Conservation (phyloP, 2,329 filamentous ascomycete species). For the Cadophora luteo-olivacea region DNA sequence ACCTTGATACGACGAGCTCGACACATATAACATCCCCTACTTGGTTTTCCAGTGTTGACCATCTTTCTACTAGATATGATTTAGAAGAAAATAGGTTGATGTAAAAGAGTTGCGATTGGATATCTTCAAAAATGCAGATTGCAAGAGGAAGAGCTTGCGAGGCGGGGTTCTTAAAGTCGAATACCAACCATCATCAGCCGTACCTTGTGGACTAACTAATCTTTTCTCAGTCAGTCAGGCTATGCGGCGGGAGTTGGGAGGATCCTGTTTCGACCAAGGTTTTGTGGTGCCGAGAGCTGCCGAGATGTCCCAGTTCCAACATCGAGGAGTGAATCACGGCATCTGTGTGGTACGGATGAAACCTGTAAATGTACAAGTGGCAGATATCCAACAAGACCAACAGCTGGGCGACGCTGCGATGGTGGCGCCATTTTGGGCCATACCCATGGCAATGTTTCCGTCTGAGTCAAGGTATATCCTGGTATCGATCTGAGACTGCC, state of each 20-base stretch:
- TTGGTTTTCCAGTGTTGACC: constrained; percentile 69
- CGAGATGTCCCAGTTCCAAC: constrained; percentile 2
- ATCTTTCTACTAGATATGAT: constrained; percentile 47
- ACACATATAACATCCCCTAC: constrained; percentile 74
- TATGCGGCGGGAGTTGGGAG: not conserved
- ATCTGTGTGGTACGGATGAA: constrained; percentile 3
- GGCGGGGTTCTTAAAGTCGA: not conserved
- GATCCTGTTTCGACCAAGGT: constrained; percentile 14
- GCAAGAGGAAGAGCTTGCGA: constrained; percentile 1
- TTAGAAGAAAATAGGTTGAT: not conserved
- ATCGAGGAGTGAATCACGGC: not conserved
- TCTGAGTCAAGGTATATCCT: not conserved
- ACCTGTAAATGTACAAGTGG: constrained; percentile 6
- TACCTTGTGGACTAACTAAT: not conserved
- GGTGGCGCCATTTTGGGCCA: not conserved
- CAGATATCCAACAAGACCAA: not conserved
- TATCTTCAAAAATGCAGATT: not conserved
- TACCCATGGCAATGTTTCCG: not conserved
- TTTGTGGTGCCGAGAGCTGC: not conserved
- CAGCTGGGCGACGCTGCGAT: not conserved
- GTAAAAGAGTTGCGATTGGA: constrained; percentile 23
- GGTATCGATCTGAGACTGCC: not conserved
- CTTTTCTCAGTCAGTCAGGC: not conserved
- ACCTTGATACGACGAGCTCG: constrained; percentile 66
- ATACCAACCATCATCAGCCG: not conserved